Evolutionary conservation across 73 alveolate genomes (phyloP).

Genomic region (Blepharisma stoltei): DNA sequence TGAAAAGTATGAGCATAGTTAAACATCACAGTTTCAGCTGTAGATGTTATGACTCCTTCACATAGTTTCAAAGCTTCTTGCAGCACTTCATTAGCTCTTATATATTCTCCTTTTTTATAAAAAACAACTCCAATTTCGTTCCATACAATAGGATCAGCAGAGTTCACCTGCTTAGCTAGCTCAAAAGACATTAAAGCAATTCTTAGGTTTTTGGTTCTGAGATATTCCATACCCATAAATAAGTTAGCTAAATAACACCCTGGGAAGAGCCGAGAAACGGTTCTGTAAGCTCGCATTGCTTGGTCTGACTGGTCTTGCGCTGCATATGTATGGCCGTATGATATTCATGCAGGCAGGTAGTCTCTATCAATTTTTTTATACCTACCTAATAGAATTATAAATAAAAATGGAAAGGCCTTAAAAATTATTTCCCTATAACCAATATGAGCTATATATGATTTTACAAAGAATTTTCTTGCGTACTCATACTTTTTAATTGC

Average conservation of each 20-base stretch:
- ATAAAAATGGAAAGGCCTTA: too few relatives aligned
- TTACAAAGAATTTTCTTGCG: constrained; percentile 89
- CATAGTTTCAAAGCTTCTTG: constrained; percentile 78
- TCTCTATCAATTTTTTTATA: constrained; percentile 89
- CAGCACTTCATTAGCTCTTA: constrained; percentile 80
- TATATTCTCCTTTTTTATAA: constrained; percentile 76
- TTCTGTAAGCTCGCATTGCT: constrained; percentile 96
- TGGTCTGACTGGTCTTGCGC: constrained; percentile 97
- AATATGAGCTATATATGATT: too few relatives aligned
- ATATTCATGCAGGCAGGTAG: constrained; percentile 95
- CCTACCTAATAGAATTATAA: too few relatives aligned
- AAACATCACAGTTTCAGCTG: constrained; percentile 80
- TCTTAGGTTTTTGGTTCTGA: constrained; percentile 89
- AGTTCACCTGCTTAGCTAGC: constrained; percentile 82
- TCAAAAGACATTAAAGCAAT: constrained; percentile 93
- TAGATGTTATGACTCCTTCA: constrained; percentile 78
- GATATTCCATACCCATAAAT: constrained; percentile 97
- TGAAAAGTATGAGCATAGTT: constrained; percentile 92
- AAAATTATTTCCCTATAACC: too few relatives aligned
- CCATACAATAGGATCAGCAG: constrained; percentile 90
- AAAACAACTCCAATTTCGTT: constrained; percentile 96
- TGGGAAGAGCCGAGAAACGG: constrained; percentile 96
- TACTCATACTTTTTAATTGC: constrained; percentile 92
- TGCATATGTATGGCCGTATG: constrained; percentile 96
- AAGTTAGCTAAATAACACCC: constrained; percentile 94